Evolutionary conservation across 768 basidiomycete species (phyloP).

Genomic region (Russula sp.): DNA sequence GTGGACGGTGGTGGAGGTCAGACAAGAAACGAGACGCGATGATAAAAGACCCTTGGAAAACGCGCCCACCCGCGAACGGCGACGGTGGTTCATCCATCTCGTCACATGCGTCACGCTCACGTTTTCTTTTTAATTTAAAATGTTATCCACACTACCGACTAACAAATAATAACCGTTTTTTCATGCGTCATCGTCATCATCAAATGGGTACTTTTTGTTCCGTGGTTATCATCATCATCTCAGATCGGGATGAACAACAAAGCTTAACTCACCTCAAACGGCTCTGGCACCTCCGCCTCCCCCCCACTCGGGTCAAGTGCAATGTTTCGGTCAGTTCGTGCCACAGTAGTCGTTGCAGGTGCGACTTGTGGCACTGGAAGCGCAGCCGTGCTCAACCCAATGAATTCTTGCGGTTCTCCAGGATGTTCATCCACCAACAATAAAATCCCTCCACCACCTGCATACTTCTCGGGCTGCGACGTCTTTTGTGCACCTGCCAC

Average conservation of each 20-base stretch:
- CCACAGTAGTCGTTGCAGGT: conserved; percentile 27
- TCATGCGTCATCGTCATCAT: conserved; percentile 48
- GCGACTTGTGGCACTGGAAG: conserved; percentile 21
- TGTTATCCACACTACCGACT: not conserved
- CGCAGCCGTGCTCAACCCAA: conserved; percentile 43
- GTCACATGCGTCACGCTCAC: conserved; percentile 17
- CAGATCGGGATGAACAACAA: not conserved
- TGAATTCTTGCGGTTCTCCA: conserved; percentile 64
- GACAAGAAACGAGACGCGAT: conserved; percentile 9
- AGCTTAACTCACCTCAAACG: conserved; percentile 67
- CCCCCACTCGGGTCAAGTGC: conserved; percentile 62
- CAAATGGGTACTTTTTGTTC: conserved; percentile 65
- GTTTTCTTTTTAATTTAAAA: not conserved
- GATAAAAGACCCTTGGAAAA: conserved; percentile 7
- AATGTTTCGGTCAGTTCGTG: conserved; percentile 37
- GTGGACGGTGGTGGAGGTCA: conserved; percentile 10
- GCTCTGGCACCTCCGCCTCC: conserved; percentile 67
- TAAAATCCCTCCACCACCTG: conserved; percentile 82
- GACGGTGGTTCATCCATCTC: not conserved
- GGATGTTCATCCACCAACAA: conserved; percentile 71
- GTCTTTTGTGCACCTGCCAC: conserved; percentile 23
- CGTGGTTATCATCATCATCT: conserved; percentile 22
- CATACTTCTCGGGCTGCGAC: conserved; percentile 49
- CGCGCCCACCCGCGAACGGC: not conserved
- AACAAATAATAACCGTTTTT: not conserved